Conservation (phyloP, 2,329 filamentous ascomycete genomes). For the Hymenoscyphus salicellus region DNA sequence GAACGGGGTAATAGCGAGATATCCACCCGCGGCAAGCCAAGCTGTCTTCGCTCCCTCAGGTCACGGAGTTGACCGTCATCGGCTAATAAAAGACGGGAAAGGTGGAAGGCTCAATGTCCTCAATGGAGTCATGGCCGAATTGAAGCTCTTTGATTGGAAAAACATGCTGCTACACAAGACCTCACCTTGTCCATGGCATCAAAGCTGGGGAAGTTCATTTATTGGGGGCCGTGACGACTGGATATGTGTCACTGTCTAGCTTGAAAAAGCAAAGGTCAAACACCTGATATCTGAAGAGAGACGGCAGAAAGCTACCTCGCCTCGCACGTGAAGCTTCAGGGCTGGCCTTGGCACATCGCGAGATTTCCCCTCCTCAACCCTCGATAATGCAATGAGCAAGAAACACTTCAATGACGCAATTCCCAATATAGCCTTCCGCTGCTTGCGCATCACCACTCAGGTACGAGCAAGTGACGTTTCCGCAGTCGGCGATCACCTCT, state of each 20-base stretch:
- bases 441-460: slow-evolving; percentile 7
- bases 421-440: not conserved
- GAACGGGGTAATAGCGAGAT: slow-evolving; percentile 17
- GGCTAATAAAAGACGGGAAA: slow-evolving; percentile 2
- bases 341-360: not conserved
- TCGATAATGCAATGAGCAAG: not conserved
- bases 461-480: slow-evolving; percentile 6
- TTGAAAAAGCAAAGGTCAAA: slow-evolving; percentile 4
- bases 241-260: slow-evolving; percentile 21
- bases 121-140: slow-evolving; percentile 4
- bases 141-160: slow-evolving; percentile 9
- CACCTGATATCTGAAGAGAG: not conserved
- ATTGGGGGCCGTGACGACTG: slow-evolving; percentile 11
- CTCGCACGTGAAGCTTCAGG: slow-evolving; percentile 10
- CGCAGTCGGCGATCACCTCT: not conserved
- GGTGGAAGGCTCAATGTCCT: not conserved
- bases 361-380: not conserved
- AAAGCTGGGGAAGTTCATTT: not conserved
- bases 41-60: not conserved
- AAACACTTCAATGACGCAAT: slow-evolving; percentile 11
- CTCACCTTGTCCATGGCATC: not conserved
- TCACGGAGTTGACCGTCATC: slow-evolving; percentile 15
- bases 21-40: no score
- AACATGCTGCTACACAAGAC: not conserved
- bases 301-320: not conserved